Evolutionary conservation across 2,329 filamentous ascomycete species (phyloP), one percentile per base, ranked within the genome.

Genomic region (Cordyceps fumosorosea): DNA sequence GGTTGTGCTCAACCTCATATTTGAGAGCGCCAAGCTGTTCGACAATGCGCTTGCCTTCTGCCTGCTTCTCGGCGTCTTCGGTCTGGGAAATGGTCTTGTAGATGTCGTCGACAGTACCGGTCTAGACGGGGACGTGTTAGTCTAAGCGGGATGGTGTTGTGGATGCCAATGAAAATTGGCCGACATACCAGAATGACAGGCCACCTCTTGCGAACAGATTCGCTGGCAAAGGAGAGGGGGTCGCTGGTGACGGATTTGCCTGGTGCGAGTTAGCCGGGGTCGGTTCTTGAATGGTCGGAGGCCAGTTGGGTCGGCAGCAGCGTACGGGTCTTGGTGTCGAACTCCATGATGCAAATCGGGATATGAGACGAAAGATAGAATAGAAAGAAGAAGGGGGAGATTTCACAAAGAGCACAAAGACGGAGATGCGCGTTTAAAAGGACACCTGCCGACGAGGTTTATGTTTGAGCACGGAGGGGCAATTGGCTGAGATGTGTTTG

Each of bases 1-100:
- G 86, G 74, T 97, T 87, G 72, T 99, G 95, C 73, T 96, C 90
- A 51, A 98, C 78, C 77, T 98, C 93, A 76, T 98, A 97, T 77
- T 99, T 99, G 69, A 99, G 81, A 66, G 82, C 84, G 5, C 88
- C 89, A 14, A 99, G 81, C 67, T 89, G 84, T 71, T 89, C 86
- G 48, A 96, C 83, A 64, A 99, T 92, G 68, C 79, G 81, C 80
- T 97, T 97, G 69, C 95, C 95, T 74, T 98, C 95, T 26, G 84
- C 83, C 40, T 81, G 76, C 71, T 89, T 89, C 63, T 85, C 81
- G 11, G 86, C 75, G 57, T 91, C 85, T 42, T 83, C 79, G 58
- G 80, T 79, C 63, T 80, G 76, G 40, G 80, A 79, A 4, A 89
- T 83, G 8, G 89, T 82, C 58, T 90, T 89, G 77, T 96, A 92